A percentile compares a stretch with the other conserved stretches of the same genome.
Evolutionary conservation across 2,329 filamentous ascomycete genomes (phyloP).

Genomic region (Macrophomina pseudophaseolina): DNA sequence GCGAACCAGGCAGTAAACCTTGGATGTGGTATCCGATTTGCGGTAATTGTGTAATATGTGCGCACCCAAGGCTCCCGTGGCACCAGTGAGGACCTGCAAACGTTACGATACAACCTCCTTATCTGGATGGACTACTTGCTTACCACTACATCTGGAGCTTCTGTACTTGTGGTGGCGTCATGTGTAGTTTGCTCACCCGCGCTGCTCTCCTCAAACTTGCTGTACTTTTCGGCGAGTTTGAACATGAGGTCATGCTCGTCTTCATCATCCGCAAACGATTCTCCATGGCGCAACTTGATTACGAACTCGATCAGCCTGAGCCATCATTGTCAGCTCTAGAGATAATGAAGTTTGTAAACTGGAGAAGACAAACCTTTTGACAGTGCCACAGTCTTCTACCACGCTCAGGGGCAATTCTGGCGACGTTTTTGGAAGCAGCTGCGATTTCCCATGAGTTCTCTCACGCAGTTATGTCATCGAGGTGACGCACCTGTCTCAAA

Average conservation of each 20-base stretch:
- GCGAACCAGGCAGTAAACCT: slow-evolving; percentile 64
- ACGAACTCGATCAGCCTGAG: slow-evolving; percentile 44
- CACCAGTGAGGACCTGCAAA: slow-evolving; percentile 52
- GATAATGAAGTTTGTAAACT: neutral
- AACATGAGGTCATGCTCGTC: slow-evolving; percentile 51
- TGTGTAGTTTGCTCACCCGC: too few relatives aligned
- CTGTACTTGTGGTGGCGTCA: neutral
- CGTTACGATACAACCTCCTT: neutral
- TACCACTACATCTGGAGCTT: slow-evolving; percentile 3
- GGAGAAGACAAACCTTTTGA: slow-evolving; percentile 39
- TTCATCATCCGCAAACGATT: slow-evolving; percentile 36
- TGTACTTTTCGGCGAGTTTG: slow-evolving; percentile 55
- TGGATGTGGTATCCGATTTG: slow-evolving; percentile 43
- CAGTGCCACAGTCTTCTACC: slow-evolving; percentile 64
- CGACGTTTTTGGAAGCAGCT: slow-evolving; percentile 42
- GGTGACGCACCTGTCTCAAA: slow-evolving; percentile 30
- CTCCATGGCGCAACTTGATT: slow-evolving; percentile 46
- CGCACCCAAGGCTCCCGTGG: slow-evolving; percentile 58
- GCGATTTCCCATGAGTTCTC: slow-evolving; percentile 11
- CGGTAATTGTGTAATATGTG: slow-evolving; percentile 57
- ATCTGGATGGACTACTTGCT: neutral
- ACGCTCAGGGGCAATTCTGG: slow-evolving; percentile 59
- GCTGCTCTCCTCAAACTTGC: slow-evolving; percentile 42
- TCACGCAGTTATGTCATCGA: neutral
- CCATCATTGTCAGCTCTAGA: neutral